A percentile compares a stretch with the other conserved stretches of the same genome.
phyloP scores from a whole-genome alignment of 331 rosid species.

The Pyrus hybrid region DNA sequence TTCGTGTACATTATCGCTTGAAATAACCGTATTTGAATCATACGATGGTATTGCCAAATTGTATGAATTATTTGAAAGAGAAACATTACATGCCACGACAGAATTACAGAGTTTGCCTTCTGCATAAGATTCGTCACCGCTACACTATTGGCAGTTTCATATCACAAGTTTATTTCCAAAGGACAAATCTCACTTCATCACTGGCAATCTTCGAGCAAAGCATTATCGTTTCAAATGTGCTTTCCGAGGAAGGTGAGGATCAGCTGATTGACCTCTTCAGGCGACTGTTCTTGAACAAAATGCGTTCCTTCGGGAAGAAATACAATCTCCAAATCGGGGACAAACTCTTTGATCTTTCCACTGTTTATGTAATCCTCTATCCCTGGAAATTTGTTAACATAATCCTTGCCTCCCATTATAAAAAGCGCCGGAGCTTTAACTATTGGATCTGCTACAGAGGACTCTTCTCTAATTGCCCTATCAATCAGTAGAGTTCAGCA shows the following conservation, averaged over 20 bases:
- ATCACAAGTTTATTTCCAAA: neutral
- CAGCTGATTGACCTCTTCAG: slow-evolving; percentile 48
- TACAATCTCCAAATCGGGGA: slow-evolving; percentile 49
- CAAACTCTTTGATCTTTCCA: slow-evolving; percentile 46
- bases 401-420: slow-evolving; percentile 67
- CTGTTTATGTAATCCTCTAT: slow-evolving; percentile 47
- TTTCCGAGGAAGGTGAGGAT: slow-evolving; percentile 43
- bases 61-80: neutral
- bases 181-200: too few species aligned
- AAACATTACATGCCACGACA: neutral
- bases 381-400: slow-evolving; percentile 52
- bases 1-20: too few species aligned
- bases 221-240: slow-evolving; percentile 22
- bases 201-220: neutral
- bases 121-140: neutral
- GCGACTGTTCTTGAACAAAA: slow-evolving; percentile 83
- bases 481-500: slow-evolving; percentile 3
- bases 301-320: slow-evolving; percentile 78
- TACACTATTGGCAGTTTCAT: neutral
- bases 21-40: too few species aligned
- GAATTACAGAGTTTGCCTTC: neutral
- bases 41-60: neutral
- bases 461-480: slow-evolving; percentile 39
- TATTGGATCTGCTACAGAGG: slow-evolving; percentile 29
- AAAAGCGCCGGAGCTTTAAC: slow-evolving; percentile 46